Evolutionary conservation across 2,329 filamentous ascomycete genomes (phyloP).

Genomic region (Aureobasidium sp.): DNA sequence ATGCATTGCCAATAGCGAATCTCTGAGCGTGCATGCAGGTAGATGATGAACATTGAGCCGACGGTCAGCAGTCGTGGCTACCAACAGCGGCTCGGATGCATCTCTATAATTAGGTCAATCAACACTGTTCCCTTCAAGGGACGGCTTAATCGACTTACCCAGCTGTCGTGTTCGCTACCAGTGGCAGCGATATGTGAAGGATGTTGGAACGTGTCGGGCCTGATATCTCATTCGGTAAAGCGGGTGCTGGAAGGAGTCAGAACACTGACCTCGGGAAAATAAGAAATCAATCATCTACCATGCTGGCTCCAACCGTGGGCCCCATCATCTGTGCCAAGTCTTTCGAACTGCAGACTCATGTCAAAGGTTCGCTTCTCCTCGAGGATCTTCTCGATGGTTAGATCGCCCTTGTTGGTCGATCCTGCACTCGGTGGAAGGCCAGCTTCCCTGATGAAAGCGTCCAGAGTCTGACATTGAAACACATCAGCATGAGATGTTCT

Average conservation of each 20-base stretch:
- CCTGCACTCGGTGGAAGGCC: conserved; percentile 45
- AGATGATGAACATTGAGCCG: conserved; percentile 41
- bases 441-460: conserved; percentile 51
- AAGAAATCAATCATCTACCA: conserved; percentile 4
- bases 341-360: conserved; percentile 47
- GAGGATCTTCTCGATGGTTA: conserved; percentile 53
- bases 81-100: conserved; percentile 12
- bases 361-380: conserved; percentile 54
- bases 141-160: not conserved
- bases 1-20: conserved; percentile 34
- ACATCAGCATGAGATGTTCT: conserved; percentile 2
- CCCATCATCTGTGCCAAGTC: conserved; percentile 39
- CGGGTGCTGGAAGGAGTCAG: conserved; percentile 33
- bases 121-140: not conserved
- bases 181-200: conserved; percentile 41
- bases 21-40: conserved; percentile 26
- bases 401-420: conserved; percentile 31
- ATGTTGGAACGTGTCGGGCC: conserved; percentile 43
- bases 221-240: conserved; percentile 36
- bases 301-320: conserved; percentile 19
- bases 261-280: not conserved
- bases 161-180: conserved; percentile 10
- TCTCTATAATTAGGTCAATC: not conserved
- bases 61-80: conserved; percentile 40
- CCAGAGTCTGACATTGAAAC: conserved; percentile 39